Evolutionary conservation across 495 filamentous ascomycete genomes (phyloP).

Genomic region (Baudoinia panamericana): DNA sequence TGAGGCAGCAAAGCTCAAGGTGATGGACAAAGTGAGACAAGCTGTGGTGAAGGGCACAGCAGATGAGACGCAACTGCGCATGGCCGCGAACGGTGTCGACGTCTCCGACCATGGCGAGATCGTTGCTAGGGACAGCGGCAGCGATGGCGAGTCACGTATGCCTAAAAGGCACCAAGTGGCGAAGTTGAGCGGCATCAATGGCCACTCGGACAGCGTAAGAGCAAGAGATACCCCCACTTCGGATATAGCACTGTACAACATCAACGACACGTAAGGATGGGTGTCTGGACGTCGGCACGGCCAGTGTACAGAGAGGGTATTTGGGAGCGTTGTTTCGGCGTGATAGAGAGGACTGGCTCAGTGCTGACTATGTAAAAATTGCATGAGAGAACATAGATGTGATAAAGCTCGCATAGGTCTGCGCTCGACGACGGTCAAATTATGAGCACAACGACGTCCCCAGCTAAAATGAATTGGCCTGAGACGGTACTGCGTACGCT

Average conservation of each 20-base stretch:
- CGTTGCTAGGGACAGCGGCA: constrained; percentile 27
- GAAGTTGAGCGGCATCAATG: constrained; percentile 2
- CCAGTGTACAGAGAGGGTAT: too few species aligned
- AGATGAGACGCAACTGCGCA: constrained; percentile 45
- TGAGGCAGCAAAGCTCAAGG: constrained; percentile 58
- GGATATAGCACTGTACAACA: constrained; percentile 31
- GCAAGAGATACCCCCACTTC: too few species aligned
- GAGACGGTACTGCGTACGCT: too few species aligned
- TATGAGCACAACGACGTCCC: too few species aligned
- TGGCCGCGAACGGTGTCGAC: constrained; percentile 49
- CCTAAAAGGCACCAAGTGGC: constrained; percentile 10
- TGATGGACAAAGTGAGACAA: constrained; percentile 53
- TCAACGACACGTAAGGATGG: constrained; percentile 22
- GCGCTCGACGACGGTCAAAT: too few species aligned
- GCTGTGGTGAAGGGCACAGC: constrained; percentile 55
- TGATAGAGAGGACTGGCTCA: too few species aligned
- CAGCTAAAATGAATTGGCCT: too few species aligned
- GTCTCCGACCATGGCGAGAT: constrained; percentile 45
- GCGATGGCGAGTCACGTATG: constrained; percentile 11
- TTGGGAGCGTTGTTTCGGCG: too few species aligned
- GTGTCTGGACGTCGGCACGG: too few species aligned
- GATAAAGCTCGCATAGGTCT: too few species aligned
- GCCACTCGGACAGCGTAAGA: constrained; percentile 1
- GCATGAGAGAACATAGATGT: too few species aligned
- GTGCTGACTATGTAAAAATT: too few species aligned